Conservation (phyloP, 1,139 yeast genomes). For the Debaryomyces udenii region DNA sequence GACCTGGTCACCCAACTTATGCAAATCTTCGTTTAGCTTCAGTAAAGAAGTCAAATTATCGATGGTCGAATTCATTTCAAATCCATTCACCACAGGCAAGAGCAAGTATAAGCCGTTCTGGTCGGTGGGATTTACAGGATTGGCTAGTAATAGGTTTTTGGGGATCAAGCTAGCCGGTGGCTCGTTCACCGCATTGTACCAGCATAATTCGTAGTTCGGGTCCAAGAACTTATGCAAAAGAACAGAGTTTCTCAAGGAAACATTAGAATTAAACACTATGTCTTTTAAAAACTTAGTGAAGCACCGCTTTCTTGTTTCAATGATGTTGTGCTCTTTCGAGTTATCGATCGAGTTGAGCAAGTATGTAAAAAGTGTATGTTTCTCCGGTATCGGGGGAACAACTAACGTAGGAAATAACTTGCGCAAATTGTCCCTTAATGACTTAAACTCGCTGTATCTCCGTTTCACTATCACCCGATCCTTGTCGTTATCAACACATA, state of each 20-base stretch:
- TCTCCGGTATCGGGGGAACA: conserved; percentile 62
- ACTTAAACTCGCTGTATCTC: conserved; percentile 58
- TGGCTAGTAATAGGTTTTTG: conserved; percentile 42
- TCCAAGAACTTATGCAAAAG: conserved; percentile 48
- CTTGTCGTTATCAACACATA: conserved; percentile 18
- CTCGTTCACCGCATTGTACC: conserved; percentile 51
- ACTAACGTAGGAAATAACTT: conserved; percentile 53
- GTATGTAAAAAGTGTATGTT: conserved; percentile 52
- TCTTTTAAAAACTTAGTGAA: conserved; percentile 43
- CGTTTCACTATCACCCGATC: conserved; percentile 42
- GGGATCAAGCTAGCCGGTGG: conserved; percentile 49
- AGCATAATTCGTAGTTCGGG: conserved; percentile 51
- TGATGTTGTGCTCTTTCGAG: conserved; percentile 39
- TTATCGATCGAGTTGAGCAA: conserved; percentile 44
- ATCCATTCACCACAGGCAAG: conserved; percentile 43
- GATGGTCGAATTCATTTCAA: conserved; percentile 33
- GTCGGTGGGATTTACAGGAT: conserved; percentile 49
- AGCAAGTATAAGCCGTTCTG: conserved; percentile 50
- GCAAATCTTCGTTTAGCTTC: conserved; percentile 41
- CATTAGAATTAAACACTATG: conserved; percentile 33
- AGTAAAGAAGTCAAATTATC: conserved; percentile 38
- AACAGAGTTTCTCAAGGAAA: conserved; percentile 30
- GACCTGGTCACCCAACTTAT: conserved; percentile 38
- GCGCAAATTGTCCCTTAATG: conserved; percentile 48
- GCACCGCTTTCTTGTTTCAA: conserved; percentile 46